Base-by-base conservation (phyloP, 495 filamentous ascomycete species). In the Xylaria nigripes region DNA sequence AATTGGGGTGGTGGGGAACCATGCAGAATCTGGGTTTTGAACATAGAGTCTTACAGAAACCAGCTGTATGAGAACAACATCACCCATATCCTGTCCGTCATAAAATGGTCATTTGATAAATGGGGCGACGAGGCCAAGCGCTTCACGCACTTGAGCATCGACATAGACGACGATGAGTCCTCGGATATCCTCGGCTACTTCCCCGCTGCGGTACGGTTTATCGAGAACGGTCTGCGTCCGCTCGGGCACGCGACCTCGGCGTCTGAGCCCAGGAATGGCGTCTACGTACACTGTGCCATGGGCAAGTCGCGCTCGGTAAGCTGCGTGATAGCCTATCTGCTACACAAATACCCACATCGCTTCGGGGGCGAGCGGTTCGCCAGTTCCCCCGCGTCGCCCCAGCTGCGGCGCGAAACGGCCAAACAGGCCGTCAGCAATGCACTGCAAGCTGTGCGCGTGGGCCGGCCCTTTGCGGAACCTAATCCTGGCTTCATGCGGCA, bases 271-370 rank as follows among this genome's bases (percentile, higher is more conserved):
- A 54, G 45, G 22, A 50, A 22, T 23, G 71, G 65, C 19, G 70
- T 77, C 42, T 70, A 72, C 40, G 74, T 75, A 54, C 69, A 72
- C 70, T 96, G 93, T 78, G 91, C 89, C 27, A 95, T 95, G 89
- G 93, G 93, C 29, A 92, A 91, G 71, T 95, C 90, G 48, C 87
- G 93, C 46, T 96, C 91, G 21, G 85, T 90, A 56, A 83, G 90
- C 42, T 76, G 90, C 58, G 77, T 90, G 56, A 78, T 93, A 49
- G 90, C 94, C 62, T 96, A 89, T 70, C 73, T 97, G 48, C 85
- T 96, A 63, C 82, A 85, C 72, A 78, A 77, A 50, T 67, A 76
- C 48, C 70, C 75, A 21, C 64, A 73, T 30, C 72, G 72, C 45
- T 77, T 75, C 48, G 61, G 64, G 6, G 59, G 61, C 27, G 57